Base-by-base conservation (phyloP, 176 grass and related monocot genomes). In the Lolium multiflorum region DNA sequence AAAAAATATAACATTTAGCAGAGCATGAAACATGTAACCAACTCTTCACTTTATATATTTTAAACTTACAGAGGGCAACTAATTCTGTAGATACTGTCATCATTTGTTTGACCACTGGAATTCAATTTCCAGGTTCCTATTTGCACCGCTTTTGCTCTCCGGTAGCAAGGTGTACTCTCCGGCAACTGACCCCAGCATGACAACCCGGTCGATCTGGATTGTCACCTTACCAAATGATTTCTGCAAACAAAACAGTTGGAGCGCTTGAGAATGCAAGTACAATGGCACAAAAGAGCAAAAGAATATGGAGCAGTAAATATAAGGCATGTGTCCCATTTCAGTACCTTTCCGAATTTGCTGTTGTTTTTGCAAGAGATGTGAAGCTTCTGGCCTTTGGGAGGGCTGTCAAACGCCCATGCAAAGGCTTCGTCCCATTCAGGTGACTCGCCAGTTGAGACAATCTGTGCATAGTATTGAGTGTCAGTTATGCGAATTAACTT, bases 81-180 rank as follows among this genome's bases (percentile, higher is more conserved):
- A 87, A 71, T 16, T 81, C 20, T 76, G 65, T 86, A 74, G 62
- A 82, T 77, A 69, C 46, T 74, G 47, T 85, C 84, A 91, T 86
- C 85, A 99, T 92, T 99, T 99, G 89, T 99, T 99, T 31, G 97
- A 99, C 97, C 97, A 99, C 38, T 99, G 97, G 81, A 99, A 99
- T 71, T 99, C 97, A 15, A 99, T 99, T 89, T 99, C 97, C 74
- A 99, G 89, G 87, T 97, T 93, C 77, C 97, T 91, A 77, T 95
- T 86, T 11, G 92, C 87, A 11, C 97, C 97, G 5, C 94, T 97
- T 90, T 99, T 99, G 89, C 97, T 99, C 88, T 94, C 94, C 0
- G 97, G 97, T 67, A 99, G 83, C 83, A 99, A 77, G 12, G 94
- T 90, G 22, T 99, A 99, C 86, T 99, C 97, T 17, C 97, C 97